Conservation (phyloP, 345 rosid species). For the Arabidopsis arenosa region DNA sequence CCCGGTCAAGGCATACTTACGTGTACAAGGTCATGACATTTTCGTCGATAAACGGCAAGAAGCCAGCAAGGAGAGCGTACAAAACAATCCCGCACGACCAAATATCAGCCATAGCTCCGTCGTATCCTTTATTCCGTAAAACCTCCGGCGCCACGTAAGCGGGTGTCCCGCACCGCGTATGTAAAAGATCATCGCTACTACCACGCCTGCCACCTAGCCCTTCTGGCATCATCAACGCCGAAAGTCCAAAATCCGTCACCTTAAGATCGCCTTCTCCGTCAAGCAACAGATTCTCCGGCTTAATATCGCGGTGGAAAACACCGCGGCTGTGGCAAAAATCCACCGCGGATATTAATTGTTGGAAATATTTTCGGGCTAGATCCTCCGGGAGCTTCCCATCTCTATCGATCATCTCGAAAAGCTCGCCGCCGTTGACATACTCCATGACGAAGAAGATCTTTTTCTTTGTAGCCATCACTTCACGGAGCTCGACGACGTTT, state of each 20-base stretch:
- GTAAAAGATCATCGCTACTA: slow-evolving; percentile 71
- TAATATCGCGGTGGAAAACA: slow-evolving; percentile 81
- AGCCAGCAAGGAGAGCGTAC: slow-evolving; percentile 72
- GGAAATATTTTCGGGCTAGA: slow-evolving; percentile 68
- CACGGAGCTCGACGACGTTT: slow-evolving; percentile 69
- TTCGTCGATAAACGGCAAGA: slow-evolving; percentile 75
- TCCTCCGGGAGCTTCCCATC: slow-evolving; percentile 72
- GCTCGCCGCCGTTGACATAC: slow-evolving; percentile 77
- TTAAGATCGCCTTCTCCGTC: slow-evolving; percentile 73
- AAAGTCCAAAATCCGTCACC: slow-evolving; percentile 81
- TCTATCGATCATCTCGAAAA: slow-evolving; percentile 61
- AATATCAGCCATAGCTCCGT: slow-evolving; percentile 77
- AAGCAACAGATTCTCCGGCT: slow-evolving; percentile 80
- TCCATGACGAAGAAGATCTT: slow-evolving; percentile 83
- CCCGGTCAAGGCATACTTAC: slow-evolving; percentile 35
- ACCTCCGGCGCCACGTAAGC: slow-evolving; percentile 96
- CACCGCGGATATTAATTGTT: slow-evolving; percentile 72
- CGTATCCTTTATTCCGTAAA: slow-evolving; percentile 80
- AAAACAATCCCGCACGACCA: slow-evolving; percentile 95
- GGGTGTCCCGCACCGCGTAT: slow-evolving; percentile 86
- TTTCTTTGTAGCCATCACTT: slow-evolving; percentile 74
- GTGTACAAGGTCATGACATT: slow-evolving; percentile 69
- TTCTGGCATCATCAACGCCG: slow-evolving; percentile 73
- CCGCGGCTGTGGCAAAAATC: slow-evolving; percentile 89
- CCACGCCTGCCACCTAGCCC: slow-evolving; percentile 54